Conservation (phyloP, 2,329 filamentous ascomycete genomes). For the Arthroderma sp. region DNA sequence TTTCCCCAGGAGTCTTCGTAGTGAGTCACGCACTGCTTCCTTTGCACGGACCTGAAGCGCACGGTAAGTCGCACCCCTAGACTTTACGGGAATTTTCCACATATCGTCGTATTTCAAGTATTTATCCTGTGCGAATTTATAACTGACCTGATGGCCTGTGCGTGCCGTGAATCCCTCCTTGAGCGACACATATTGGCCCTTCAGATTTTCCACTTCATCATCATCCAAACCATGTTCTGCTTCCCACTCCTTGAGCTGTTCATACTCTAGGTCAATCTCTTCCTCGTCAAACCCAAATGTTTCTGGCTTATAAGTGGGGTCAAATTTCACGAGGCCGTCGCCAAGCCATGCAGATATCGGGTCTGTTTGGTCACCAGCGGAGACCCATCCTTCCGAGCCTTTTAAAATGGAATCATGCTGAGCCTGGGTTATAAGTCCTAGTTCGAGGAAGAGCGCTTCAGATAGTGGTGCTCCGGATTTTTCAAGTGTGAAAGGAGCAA, state of each 20-base stretch:
- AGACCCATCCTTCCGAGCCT: constrained; percentile 34
- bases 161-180: constrained; percentile 26
- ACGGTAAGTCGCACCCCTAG: constrained; percentile 54
- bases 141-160: constrained; percentile 7
- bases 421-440: constrained; percentile 45
- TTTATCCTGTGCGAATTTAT: constrained; percentile 23
- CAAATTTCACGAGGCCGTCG: constrained; percentile 35
- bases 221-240: constrained; percentile 42
- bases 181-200: constrained; percentile 33
- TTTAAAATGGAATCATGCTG: constrained; percentile 51
- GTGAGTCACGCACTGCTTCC: constrained; percentile 28
- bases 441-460: constrained; percentile 39
- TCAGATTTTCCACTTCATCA: constrained; percentile 41
- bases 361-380: constrained; percentile 17
- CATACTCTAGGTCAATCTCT: constrained; percentile 48
- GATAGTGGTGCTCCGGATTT: constrained; percentile 35
- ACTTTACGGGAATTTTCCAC: constrained; percentile 42
- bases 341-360: constrained; percentile 46
- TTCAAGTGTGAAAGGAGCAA: constrained; percentile 29
- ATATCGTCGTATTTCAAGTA: constrained; percentile 38
- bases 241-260: constrained; percentile 48
- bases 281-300: constrained; percentile 43
- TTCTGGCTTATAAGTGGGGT: constrained; percentile 32
- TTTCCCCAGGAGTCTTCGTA: constrained; percentile 38
- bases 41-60: constrained; percentile 47